Percentiles rank a stretch among this genome's conserved stretches.
Evolutionary conservation across 139 green algal species (phyloP).

Genomic region (Spirogloea muscicola): DNA sequence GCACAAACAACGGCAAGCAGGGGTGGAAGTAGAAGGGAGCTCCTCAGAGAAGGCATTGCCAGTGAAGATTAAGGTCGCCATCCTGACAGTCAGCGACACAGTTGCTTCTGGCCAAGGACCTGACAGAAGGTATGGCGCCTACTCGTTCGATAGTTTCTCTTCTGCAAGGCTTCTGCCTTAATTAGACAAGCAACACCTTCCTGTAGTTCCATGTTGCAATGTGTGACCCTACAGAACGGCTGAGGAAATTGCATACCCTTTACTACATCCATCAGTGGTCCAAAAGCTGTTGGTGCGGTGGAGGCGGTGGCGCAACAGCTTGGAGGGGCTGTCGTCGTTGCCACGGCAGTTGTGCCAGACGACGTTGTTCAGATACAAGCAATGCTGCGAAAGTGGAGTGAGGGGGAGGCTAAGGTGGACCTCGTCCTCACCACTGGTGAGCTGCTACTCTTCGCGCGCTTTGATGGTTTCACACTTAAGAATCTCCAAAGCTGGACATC

Average conservation of each 20-base stretch:
- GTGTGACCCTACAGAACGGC: too few species aligned
- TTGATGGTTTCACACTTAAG: too few species aligned
- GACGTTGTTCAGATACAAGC: conserved; percentile 31
- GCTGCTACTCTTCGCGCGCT: too few species aligned
- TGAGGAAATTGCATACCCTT: too few species aligned
- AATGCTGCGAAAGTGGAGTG: conserved; percentile 7
- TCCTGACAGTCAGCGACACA: conserved; percentile 47
- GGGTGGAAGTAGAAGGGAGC: conserved; percentile 5
- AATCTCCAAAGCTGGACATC: too few species aligned
- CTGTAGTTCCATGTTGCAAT: too few species aligned
- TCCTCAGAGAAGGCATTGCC: neutral
- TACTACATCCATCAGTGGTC: conserved; percentile 6
- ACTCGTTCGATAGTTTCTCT: too few species aligned
- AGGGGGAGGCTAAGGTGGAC: conserved; percentile 12
- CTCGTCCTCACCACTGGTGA: conserved; percentile 40
- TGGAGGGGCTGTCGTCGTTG: conserved; percentile 28
- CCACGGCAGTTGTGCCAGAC: conserved; percentile 33
- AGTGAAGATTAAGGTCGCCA: neutral
- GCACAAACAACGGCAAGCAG: too few species aligned
- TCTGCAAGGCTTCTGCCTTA: too few species aligned
- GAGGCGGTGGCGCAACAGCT: conserved; percentile 4
- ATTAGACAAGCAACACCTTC: too few species aligned
- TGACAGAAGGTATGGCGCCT: conserved; percentile 34
- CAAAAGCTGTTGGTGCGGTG: conserved; percentile 12
- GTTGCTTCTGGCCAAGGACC: conserved; percentile 19